Evolutionary conservation across 768 basidiomycete species (phyloP), one percentile per base, ranked within the genome.

Genomic region (Boletus bicolor): DNA sequence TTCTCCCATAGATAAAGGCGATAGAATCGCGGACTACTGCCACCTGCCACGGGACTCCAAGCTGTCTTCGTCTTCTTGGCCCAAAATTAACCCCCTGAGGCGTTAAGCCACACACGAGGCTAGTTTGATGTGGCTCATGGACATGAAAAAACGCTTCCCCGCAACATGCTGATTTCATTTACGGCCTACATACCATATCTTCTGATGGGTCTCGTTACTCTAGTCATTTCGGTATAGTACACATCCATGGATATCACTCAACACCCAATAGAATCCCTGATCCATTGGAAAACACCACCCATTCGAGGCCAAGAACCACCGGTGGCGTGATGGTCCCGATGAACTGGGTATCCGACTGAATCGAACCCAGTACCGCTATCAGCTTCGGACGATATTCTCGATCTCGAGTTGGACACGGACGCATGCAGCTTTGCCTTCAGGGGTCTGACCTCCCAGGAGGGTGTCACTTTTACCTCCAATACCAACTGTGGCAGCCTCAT

Each of bases 361-460:
- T 46, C 50, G 41, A 61, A 41, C 10, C 63, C 58, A 46, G 44
- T 53, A 48, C 61, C 48, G 54, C 54, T 57, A 62, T 58, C 53
- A 43, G 34, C 61, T 63, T 53, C 53, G 70, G 72, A 85, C 75
- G 57, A 87, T 82, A 48, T 79, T 74, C 73, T 90, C 88, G 41
- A 90, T 76, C 66, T 85, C 82, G 34, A 87, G 73, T 68, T 83
- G 77, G 26, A 86, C 78, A 11, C 89, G 77, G 2, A 82, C 77
- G 1, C 86, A 82, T 19, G 85, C 83, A 4, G 86, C 83, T 24
- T 72, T 80, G 15, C 85, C 86, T 59, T 84, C 86, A 8, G 82
- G 72, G n/a, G 76, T 75, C 43, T 73, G 64, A 0, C 86, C 87
- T 4, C 88, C 88, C 35, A 90, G 78, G 30, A 79, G 51, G 36